A percentile compares a stretch with the other conserved stretches of the same genome.
These are phyloP conservation scores for Cladosporium sphaerospermum DNA, from an alignment of 2,329 filamentous ascomycete species.

Conservation along the genomic window DNA sequence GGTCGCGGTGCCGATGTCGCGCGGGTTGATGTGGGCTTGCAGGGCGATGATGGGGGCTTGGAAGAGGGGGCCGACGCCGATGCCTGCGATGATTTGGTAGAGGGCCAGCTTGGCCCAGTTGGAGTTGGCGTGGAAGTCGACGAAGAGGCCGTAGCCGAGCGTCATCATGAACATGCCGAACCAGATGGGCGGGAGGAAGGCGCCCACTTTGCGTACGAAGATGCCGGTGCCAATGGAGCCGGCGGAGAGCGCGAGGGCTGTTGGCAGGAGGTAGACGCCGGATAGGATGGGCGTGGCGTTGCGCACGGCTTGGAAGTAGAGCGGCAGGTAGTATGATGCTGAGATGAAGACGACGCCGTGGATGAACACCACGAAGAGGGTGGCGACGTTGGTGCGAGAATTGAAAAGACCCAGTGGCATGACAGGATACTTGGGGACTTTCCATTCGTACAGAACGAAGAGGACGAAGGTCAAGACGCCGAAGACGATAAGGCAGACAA, in stretches of 20 bases:
- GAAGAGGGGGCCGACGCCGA: conserved; percentile 63
- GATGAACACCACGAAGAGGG: conserved; percentile 60
- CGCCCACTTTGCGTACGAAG: conserved; percentile 41
- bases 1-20: conserved; percentile 63
- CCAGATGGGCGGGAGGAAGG: conserved; percentile 48
- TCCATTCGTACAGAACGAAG: conserved; percentile 69
- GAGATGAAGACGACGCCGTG: conserved; percentile 75
- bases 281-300: conserved; percentile 62
- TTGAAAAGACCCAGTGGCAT: conserved; percentile 69
- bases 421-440: conserved; percentile 67
- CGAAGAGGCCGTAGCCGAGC: conserved; percentile 34
- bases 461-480: conserved; percentile 53
- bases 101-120: conserved; percentile 35
- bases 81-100: conserved; percentile 57
- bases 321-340: conserved; percentile 70
- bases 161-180: conserved; percentile 34
- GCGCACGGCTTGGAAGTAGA: conserved; percentile 77
- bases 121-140: conserved; percentile 30
- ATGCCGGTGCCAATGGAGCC: conserved; percentile 30
- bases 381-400: conserved; percentile 58
- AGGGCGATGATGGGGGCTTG: conserved; percentile 63
- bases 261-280: conserved; percentile 52
- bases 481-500: conserved; percentile 72
- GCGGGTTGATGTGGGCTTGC: conserved; percentile 55
- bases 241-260: conserved; percentile 29